Evolutionary conservation across 768 basidiomycete species (phyloP), one percentile per base, ranked within the genome.

Genomic region (Royoungia palumana): DNA sequence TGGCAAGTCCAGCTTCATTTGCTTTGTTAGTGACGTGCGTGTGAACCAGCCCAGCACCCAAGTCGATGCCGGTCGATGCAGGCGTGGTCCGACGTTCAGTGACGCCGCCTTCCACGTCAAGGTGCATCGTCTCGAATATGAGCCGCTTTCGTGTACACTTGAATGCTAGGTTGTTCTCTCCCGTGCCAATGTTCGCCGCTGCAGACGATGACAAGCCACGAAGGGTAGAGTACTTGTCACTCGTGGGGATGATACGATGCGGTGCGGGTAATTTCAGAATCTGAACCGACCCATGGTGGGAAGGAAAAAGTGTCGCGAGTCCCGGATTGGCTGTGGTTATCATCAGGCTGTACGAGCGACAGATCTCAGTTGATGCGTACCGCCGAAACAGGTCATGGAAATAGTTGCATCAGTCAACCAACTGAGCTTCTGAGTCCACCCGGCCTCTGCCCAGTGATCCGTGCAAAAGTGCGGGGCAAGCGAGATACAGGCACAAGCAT

Each of bases 91-190:
- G 78, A 41, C 89, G 75, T 64, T 89, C 88, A 12, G 79, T 75
- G 22, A 91, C 81, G 14, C 92, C 88, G n/a, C 92, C 87, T 65
- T 94, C 89, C 32, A 89, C 72, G 63, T 88, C 85, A 21, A 95
- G 73, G 68, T 95, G 92, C 50, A 97, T 72, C 21, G 93, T 97
- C 72, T 97, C 95, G 57, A 98, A 81, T 19, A 94, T 72, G 48
- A 97, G 75, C 42, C 92, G 74, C 63, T 89, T 92, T 58, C 94
- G 75, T 60, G 85, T 96, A 61, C 90, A 88, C 64, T 85, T 89
- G 77, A 98, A 99, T 12, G 88, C 93, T 8, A 99, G 76, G 60
- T 98, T 97, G 69, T 98, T 98, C 66, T 97, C 94, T 8, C 94
- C 89, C n/a, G 82, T 82, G 0, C 83, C 85, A 7, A 78, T 77